Base-by-base conservation (phyloP, 2,329 filamentous ascomycete species). In the Monosporascus sp. region DNA sequence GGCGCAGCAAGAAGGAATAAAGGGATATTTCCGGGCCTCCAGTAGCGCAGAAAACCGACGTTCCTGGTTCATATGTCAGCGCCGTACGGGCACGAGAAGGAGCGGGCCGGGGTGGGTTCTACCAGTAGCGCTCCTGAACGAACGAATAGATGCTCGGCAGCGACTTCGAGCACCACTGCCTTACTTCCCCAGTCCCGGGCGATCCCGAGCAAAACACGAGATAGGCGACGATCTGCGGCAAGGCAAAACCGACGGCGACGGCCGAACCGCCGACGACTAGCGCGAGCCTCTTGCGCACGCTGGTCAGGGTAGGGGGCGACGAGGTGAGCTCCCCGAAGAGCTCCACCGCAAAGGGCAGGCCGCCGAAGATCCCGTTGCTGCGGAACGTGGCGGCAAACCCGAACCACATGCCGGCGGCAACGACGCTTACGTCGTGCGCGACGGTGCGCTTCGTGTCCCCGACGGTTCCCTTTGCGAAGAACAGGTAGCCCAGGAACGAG, bases 121-220 rank as follows among this genome's bases (percentile, higher is more conserved):
- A 96, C 92, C 94, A 99, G 71, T 99, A 97, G 63, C 89, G 78
- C 46, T 79, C 78, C 68, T 99, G 94, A 2, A 97, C 93, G 76
- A 88, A 97, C 0, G 84, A 80, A 71, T 96, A 97, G 55, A 99
- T 92, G 68, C 91, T 96, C 4, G 94, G 94, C 14, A 92, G 58
- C n/a, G 72, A 68, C 18, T 75, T 78, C 20, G 70, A 67, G 68
- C 94, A 99, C 94, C 94, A 99, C 4, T 84, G 81, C 53, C 89
- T 75, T 51, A 74, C 55, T 40, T 63, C 65, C 54, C 14, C 31
- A 35, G 65, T 64, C 7, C 62, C 61, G 44, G 65, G 63, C 18
- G 65, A 59, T 26, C 56, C 53, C 38, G 60, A 55, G 63, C 91
- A 96, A 68, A 87, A 97, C 41, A 82, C 79, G 49, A 70, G 68